phyloP scores from a whole-genome alignment of 306 rosid species.

The Sphenostylis stenocarpa region DNA sequence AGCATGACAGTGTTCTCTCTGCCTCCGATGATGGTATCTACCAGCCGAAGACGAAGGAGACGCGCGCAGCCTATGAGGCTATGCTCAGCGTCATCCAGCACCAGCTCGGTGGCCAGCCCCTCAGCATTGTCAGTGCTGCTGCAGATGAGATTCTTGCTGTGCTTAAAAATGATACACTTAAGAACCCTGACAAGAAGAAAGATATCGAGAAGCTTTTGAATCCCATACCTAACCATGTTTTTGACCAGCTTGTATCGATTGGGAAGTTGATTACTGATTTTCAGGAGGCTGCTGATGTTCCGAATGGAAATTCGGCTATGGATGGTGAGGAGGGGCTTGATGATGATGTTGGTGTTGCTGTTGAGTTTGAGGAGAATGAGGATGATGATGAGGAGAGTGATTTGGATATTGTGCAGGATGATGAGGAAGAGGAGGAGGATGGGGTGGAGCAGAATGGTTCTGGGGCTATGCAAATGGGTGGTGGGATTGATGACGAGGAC shows the following conservation, averaged over 20 bases:
- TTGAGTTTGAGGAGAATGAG: slow-evolving; percentile 94
- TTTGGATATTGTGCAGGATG: slow-evolving; percentile 91
- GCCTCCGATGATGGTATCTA: slow-evolving; percentile 82
- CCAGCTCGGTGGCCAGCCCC: slow-evolving; percentile 87
- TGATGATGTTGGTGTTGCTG: slow-evolving; percentile 91
- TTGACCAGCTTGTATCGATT: slow-evolving; percentile 70
- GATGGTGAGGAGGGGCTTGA: slow-evolving; percentile 77
- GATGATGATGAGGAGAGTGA: slow-evolving; percentile 95
- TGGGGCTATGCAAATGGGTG: slow-evolving; percentile 93
- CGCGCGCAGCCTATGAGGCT: slow-evolving; percentile 90
- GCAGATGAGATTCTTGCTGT: slow-evolving; percentile 85
- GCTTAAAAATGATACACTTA: slow-evolving; percentile 59
- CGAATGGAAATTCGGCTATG: slow-evolving; percentile 42
- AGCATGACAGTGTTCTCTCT: slow-evolving; percentile 74
- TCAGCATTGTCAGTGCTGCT: slow-evolving; percentile 77
- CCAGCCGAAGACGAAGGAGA: slow-evolving; percentile 89
- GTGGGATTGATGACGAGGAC: slow-evolving; percentile 89
- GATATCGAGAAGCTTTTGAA: slow-evolving; percentile 85
- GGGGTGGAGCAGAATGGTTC: slow-evolving; percentile 56
- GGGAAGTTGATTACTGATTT: slow-evolving; percentile 84
- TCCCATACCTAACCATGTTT: slow-evolving; percentile 49
- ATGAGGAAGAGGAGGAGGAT: slow-evolving; percentile 86
- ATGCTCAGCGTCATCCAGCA: slow-evolving; percentile 87
- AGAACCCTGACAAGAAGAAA: slow-evolving; percentile 78
- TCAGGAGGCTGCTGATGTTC: slow-evolving; percentile 68